Percentiles rank a stretch among this genome's conserved stretches.
Conservation (phyloP, 768 basidiomycete genomes). For the Mrakia frigida region DNA sequence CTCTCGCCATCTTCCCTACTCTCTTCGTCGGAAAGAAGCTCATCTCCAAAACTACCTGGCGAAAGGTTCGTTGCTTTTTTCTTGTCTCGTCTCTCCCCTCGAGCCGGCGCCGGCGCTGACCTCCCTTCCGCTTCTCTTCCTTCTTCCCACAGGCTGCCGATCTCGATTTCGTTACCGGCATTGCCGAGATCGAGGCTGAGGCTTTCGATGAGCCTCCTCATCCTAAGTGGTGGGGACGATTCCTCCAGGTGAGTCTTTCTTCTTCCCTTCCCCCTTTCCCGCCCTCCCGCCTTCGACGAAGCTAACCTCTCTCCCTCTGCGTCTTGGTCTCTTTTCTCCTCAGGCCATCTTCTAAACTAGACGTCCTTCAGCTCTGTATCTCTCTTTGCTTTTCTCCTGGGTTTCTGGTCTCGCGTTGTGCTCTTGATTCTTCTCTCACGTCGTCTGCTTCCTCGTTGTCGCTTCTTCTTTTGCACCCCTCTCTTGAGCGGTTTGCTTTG, state of each 20-base stretch:
- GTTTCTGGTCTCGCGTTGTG: too few relatives aligned
- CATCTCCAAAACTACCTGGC: conserved; percentile 51
- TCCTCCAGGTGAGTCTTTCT: conserved; percentile 14
- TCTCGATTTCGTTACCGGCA: conserved; percentile 60
- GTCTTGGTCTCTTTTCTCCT: too few relatives aligned
- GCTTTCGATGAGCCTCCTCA: conserved; percentile 22
- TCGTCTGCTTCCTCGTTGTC: too few relatives aligned
- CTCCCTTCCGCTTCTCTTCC: background rate
- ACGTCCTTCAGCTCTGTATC: too few relatives aligned
- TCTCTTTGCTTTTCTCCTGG: too few relatives aligned
- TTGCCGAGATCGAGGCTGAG: conserved; percentile 31
- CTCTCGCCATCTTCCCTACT: conserved; percentile 61
- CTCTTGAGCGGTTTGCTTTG: too few relatives aligned
- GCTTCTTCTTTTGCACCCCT: too few relatives aligned
- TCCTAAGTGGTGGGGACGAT: conserved; percentile 28
- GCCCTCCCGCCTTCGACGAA: too few relatives aligned
- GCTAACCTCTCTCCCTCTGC: too few relatives aligned
- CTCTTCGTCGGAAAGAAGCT: conserved; percentile 61
- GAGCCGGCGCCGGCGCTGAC: background rate
- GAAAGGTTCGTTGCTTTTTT: conserved; percentile 45
- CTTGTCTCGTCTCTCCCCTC: background rate
- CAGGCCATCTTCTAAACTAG: too few relatives aligned
- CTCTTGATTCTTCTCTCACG: too few relatives aligned
- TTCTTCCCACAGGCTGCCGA: conserved; percentile 43
- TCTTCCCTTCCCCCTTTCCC: too few relatives aligned